Conservation (phyloP, 2,329 filamentous ascomycete genomes). For the Phialophora chinensis region DNA sequence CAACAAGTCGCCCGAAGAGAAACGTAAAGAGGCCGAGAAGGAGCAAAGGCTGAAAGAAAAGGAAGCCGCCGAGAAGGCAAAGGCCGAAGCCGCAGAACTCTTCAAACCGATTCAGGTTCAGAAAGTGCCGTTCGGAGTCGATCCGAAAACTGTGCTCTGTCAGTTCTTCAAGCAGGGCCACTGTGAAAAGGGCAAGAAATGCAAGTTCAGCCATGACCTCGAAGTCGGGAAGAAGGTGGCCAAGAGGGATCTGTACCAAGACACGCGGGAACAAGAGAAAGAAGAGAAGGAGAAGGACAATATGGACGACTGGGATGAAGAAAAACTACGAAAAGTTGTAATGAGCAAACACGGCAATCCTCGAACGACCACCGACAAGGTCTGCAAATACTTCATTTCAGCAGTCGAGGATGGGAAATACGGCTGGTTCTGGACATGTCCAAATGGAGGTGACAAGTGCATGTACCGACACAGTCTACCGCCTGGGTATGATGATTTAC, state of each 20-base stretch:
- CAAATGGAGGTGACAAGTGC: slow-evolving; percentile 95
- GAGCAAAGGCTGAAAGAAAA: slow-evolving; percentile 80
- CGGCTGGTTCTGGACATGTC: slow-evolving; percentile 98
- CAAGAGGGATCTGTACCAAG: slow-evolving; percentile 90
- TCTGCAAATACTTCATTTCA: slow-evolving; percentile 98
- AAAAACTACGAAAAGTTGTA: slow-evolving; percentile 88
- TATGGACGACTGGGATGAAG: slow-evolving; percentile 97
- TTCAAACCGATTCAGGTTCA: slow-evolving; percentile 95
- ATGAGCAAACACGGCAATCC: slow-evolving; percentile 97
- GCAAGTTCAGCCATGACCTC: slow-evolving; percentile 95
- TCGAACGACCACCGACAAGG: slow-evolving; percentile 92
- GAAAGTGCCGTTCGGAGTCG: slow-evolving; percentile 96
- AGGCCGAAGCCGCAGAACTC: slow-evolving; percentile 77
- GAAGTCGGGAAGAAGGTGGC: slow-evolving; percentile 87
- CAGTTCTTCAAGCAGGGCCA: slow-evolving; percentile 97
- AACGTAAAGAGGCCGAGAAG: slow-evolving; percentile 73
- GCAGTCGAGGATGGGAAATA: slow-evolving; percentile 99
- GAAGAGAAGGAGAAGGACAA: slow-evolving; percentile 80
- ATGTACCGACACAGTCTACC: slow-evolving; percentile 97
- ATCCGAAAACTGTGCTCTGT: slow-evolving; percentile 96
- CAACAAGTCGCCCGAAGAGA: slow-evolving; percentile 83
- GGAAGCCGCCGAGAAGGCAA: slow-evolving; percentile 83
- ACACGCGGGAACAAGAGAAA: slow-evolving; percentile 74
- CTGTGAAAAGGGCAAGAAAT: slow-evolving; percentile 96
- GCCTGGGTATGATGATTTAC: slow-evolving; percentile 72